Base-by-base conservation (phyloP, 2,329 filamentous ascomycete species). In the Botryotinia convoluta region DNA sequence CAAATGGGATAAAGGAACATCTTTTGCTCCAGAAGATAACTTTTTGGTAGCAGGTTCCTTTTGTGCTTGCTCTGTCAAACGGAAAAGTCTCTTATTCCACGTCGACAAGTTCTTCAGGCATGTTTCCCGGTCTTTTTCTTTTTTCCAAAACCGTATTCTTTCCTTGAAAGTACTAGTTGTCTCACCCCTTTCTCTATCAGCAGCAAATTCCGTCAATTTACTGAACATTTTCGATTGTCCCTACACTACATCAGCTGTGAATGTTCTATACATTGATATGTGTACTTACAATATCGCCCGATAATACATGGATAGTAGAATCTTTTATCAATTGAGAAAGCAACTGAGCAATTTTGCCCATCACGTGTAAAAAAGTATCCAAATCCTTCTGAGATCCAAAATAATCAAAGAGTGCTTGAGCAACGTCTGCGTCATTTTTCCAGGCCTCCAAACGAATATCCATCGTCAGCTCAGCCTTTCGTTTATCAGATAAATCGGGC, bases 71-170 rank as follows among this genome's bases (percentile, higher is more conserved):
- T 67, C 64, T 54, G 45, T 39, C 26, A 67, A 39, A 51, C 29
- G 45, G 26, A 67, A 67, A 18, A 67, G 45, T 54, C 64, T 51
- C 9, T 67, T 67, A 54, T 67, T 67, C 64, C 64, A 67, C 4
- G 64, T 67, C 1, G 32, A n/a, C n/a, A 67, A 35, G 10, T 67
- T 67, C 29, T 67, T 67, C 32, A 67, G 45, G 45, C 64, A 67
- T 29, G 39, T 39, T 22, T 26, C 26, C 16, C 64, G 32, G 14
- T 67, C 64, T 16, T 67, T 67, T 37, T 54, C 64, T n/a, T 67
- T 67, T n/a, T 67, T 67, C 64, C 64, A 67, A 67, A 67, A 67
- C 12, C 64, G 32, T 67, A 54, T 67, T 29, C 64, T 48, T 65
- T 67, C 64, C 32, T 29, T 51, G 4, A 67, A 67, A 29, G 64